Percentiles rank a stretch among this genome's conserved stretches.
These are phyloP conservation scores for Breviolum minutum DNA, from an alignment of 73 alveolate species.

Conservation along the genomic window DNA sequence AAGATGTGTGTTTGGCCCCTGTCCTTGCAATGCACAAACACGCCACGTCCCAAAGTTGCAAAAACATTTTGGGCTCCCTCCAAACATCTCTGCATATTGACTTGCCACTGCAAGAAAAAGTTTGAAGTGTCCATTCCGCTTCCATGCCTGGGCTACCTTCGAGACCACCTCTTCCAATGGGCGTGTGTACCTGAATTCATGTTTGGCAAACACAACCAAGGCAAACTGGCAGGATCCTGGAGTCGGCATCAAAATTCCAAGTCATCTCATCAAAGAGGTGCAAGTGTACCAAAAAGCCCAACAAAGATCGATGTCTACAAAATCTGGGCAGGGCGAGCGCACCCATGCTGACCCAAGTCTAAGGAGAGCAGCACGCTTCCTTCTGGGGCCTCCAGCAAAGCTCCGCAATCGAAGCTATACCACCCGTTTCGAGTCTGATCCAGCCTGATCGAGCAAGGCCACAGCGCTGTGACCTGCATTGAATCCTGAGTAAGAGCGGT, in stretches of 20 bases:
- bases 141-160: conserved; percentile 15
- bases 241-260: not conserved
- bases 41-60: no score
- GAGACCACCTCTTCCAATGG: conserved; percentile 53
- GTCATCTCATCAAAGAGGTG: not conserved
- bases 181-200: conserved; percentile 37
- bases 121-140: not conserved
- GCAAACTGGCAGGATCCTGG: not conserved
- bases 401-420: not conserved
- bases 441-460: conserved; percentile 65
- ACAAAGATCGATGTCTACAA: not conserved
- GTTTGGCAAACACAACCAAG: not conserved
- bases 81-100: no score
- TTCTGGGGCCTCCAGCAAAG: conserved; percentile 14
- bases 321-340: not conserved
- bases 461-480: conserved; percentile 72
- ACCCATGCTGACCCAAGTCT: conserved; percentile 55
- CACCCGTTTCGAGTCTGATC: not conserved
- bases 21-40: conserved; percentile 14
- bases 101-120: no score
- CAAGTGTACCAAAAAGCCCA: not conserved
- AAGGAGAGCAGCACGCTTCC: conserved; percentile 76
- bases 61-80: no score
- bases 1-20: conserved; percentile 70
- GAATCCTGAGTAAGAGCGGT: not conserved